Base-by-base conservation (phyloP, 495 filamentous ascomycete species). In the Platismatia glauca region DNA sequence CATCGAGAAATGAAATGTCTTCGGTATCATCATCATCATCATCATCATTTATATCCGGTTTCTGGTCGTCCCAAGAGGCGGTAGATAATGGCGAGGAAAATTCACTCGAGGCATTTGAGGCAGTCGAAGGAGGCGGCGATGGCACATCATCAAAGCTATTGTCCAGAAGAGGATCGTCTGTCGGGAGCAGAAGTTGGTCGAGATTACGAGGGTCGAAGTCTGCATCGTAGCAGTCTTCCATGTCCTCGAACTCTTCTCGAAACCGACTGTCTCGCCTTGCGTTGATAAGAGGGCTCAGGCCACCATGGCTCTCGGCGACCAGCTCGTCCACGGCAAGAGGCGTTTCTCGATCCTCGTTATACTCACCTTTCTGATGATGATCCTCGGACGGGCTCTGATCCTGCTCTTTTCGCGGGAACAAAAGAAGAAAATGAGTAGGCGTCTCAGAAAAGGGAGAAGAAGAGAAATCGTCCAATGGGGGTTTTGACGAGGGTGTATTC, bases 341-440 rank as follows among this genome's bases (percentile, higher is more conserved):
- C 35, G 41, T 56, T 18, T 53, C 58, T 56, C 56, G 66, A 27
- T 64, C 44, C 58, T 27, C 48, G 35, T n/a, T 61, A 80, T 81
- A 86, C 83, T 80, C 77, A 86, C 83, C 79, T 69, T 69, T 69
- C 75, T 75, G 79, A 83, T 77, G 83, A 86, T 80, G 82, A 84
- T 81, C 70, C 71, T 75, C 71, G 71, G 72, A 72, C 71, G 72
- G 71, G 63, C 66, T 75, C 66, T 58, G 67, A 71, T 55, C 64
- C 64, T 65, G 66, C 63, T 59, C 63, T 60, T 67, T 73, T 68
- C 58, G 61, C 57, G 50, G 22, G 52, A 64, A 67, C 15, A 59
- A 72, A 61, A 77, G 68, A 61, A 77, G 76, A 69, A 73, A 74
- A 69, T 77, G 72, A 38, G 78, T 74, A 68, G 79, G 78, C 66